These are phyloP conservation scores for Cyclospora cayetanensis DNA, from an alignment of 169 alveolate species.

Conservation along the genomic window DNA sequence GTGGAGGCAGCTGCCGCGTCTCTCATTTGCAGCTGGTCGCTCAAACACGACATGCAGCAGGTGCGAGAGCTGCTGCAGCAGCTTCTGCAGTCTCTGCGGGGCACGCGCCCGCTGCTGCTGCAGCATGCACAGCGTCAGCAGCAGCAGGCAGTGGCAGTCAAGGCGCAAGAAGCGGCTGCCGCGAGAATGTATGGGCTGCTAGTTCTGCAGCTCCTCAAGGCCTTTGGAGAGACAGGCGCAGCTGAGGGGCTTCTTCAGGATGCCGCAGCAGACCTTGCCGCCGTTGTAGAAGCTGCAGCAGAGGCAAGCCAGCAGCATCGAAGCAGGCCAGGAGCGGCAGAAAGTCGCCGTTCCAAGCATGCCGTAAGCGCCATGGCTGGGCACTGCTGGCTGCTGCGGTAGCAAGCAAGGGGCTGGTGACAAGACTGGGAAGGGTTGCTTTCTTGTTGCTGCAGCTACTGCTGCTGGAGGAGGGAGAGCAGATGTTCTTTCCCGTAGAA, in stretches of 20 bases:
- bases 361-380: neutral
- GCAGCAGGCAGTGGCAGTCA: constrained; percentile 4
- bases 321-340: neutral
- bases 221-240: constrained; percentile 13
- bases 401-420: too few relatives aligned
- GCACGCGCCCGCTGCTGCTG: constrained; percentile 11
- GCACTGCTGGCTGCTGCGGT: too few relatives aligned
- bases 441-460: neutral
- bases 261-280: constrained; percentile 43
- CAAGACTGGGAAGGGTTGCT: too few relatives aligned
- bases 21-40: constrained; percentile 33
- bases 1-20: constrained; percentile 27
- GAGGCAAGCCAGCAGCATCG: neutral
- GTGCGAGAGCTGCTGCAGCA: constrained; percentile 2
- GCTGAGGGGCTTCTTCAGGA: constrained; percentile 32
- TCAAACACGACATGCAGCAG: constrained; percentile 45
- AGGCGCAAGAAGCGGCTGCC: constrained; percentile 16
- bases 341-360: neutral
- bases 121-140: constrained; percentile 14
- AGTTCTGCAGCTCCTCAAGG: neutral
- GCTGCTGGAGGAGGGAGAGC: too few relatives aligned
- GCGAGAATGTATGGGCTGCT: neutral
- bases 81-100: constrained; percentile 17
- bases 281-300: constrained; percentile 21
- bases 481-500: too few relatives aligned